phyloP scores from a whole-genome alignment of 2,329 filamentous ascomycete genomes.

The Penicillium sp. region DNA sequence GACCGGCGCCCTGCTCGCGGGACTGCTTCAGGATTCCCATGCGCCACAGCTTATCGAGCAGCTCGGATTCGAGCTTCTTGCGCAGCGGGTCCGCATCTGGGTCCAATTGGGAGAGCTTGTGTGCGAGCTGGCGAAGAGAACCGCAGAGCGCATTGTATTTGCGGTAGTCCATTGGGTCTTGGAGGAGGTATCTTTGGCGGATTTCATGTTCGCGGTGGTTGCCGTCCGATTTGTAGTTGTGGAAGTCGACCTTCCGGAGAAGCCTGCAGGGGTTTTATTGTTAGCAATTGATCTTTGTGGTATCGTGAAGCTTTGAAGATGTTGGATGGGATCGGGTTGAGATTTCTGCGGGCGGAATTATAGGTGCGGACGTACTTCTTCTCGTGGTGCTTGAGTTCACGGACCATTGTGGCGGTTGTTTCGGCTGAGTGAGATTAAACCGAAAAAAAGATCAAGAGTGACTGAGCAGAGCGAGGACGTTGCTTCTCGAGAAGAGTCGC shows the following conservation, averaged over 20 bases:
- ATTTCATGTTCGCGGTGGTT: constrained; percentile 79
- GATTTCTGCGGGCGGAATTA: background rate
- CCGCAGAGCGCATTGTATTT: constrained; percentile 67
- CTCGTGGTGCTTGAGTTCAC: constrained; percentile 96
- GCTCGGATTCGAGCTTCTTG: constrained; percentile 77
- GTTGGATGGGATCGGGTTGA: background rate
- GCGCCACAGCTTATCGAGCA: constrained; percentile 88
- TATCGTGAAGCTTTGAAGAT: background rate
- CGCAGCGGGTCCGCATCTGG: constrained; percentile 75
- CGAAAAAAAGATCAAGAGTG: background rate
- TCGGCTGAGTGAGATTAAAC: background rate
- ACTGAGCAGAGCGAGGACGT: background rate
- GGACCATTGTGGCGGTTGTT: constrained; percentile 66
- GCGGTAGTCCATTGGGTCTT: constrained; percentile 82
- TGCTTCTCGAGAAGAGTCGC: constrained; percentile 11
- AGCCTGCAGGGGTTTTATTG: constrained; percentile 48
- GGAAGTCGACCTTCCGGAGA: constrained; percentile 87
- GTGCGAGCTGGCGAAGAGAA: constrained; percentile 83
- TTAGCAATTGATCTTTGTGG: background rate
- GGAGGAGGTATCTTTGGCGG: constrained; percentile 83
- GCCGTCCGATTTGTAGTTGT: constrained; percentile 86
- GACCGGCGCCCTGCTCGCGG: constrained; percentile 70
- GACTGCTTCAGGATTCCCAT: constrained; percentile 79
- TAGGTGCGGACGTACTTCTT: constrained; percentile 58
- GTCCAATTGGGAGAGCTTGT: constrained; percentile 76